Conservation (phyloP, 306 rosid genomes). For the Cyamopsis tetragonoloba region DNA sequence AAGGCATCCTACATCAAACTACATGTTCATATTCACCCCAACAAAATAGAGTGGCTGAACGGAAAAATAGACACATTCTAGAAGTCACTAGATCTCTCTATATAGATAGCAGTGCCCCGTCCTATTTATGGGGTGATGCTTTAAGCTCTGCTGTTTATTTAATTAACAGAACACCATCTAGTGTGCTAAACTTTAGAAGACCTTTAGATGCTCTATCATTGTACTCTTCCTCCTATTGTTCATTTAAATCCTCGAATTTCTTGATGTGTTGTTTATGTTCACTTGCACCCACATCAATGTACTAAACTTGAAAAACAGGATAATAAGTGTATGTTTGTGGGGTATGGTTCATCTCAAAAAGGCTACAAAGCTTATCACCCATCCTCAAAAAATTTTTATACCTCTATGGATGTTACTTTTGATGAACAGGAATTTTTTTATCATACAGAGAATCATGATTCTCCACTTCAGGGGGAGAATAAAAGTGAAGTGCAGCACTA, state of each 20-base stretch:
- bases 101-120: background rate
- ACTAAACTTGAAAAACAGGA: background rate
- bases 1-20: background rate
- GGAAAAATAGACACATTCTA: background rate
- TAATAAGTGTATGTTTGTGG: background rate
- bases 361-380: background rate
- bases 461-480: background rate
- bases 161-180: background rate
- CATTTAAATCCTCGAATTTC: background rate
- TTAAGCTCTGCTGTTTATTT: background rate
- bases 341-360: background rate
- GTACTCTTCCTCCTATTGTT: background rate
- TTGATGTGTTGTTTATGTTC: conserved; percentile 5
- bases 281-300: conserved; percentile 2
- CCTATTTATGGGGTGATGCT: background rate
- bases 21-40: background rate
- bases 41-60: background rate
- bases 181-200: background rate
- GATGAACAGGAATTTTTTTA: background rate
- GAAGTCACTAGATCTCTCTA: background rate
- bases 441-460: too few relatives aligned
- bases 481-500: background rate
- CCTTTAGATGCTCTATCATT: conserved; percentile 4
- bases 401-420: background rate
- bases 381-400: background rate